Base-by-base conservation (phyloP, 768 basidiomycete species). In the Pulveroboletus sp. region DNA sequence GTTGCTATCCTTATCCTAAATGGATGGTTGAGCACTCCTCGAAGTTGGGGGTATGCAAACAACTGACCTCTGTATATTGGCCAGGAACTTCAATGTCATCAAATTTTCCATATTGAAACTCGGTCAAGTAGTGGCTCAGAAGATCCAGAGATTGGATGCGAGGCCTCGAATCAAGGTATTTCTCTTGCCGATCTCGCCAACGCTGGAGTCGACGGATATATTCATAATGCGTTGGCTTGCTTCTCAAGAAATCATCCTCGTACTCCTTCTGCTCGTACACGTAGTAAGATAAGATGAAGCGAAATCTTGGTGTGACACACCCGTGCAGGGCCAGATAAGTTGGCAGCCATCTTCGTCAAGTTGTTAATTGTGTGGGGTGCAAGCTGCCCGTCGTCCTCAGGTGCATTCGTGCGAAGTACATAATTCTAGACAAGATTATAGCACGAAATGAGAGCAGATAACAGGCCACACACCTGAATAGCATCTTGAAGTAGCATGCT, bases 81-180 rank as follows among this genome's bases (percentile, higher is more conserved):
- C 97, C 97, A n/a, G 94, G 94, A 42, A 99, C 82, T 63, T 99
- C 94, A 33, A 99, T 90, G 55, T 99, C 95, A 55, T 98, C 97
- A 42, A 95, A 93, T 66, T 94, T 97, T 62, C 84, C 85, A 67
- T 97, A 94, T 58, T 98, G 95, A 75, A 98, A 99, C 68, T 98
- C 97, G 7, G 91, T 89, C 59, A 99, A 74, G 69, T 94, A 97
- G 68, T 94, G 93, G 55, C 91, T 93, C 36, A 90, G 73, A 40
- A 84, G 73, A 53, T 97, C 94, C 47, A 99, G 72, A 5, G 91
- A 82, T 59, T 95, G 93, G 37, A 85, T 68, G 32, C 87, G 83
- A 38, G 93, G 91, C 35, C 92, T 77, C 21, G 83, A 74, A 62
- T 97, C 94, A 11, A 99, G 75, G 44, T 82, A 68, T 51, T 76